Percentiles rank a stretch among this genome's conserved stretches.
Conservation (phyloP, 2,329 filamentous ascomycete species). For the Daldinia sp. region DNA sequence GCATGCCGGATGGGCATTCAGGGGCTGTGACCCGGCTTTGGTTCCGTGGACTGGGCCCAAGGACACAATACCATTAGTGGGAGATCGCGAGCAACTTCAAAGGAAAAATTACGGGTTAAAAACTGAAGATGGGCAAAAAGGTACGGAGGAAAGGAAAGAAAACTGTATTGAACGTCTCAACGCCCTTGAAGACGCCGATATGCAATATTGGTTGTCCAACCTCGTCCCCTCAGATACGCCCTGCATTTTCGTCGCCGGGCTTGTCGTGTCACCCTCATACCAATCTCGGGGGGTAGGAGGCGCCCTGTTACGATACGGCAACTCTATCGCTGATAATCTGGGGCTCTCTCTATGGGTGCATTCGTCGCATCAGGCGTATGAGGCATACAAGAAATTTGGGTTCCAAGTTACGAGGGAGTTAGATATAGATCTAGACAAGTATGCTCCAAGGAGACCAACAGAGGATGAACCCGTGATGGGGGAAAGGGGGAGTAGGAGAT, state of each 20-base stretch:
- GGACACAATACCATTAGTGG: conserved; percentile 15
- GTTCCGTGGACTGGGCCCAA: conserved; percentile 23
- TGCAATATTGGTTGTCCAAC: conserved; percentile 34
- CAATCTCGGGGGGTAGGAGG: conserved; percentile 35
- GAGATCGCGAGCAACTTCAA: neutral
- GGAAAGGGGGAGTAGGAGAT: conserved; percentile 22
- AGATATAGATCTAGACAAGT: conserved; percentile 39
- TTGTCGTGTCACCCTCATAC: conserved; percentile 30
- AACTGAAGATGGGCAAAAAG: neutral
- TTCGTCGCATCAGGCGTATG: conserved; percentile 41
- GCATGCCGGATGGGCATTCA: conserved; percentile 37
- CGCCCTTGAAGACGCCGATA: conserved; percentile 36
- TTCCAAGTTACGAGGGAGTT: conserved; percentile 33
- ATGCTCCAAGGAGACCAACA: conserved; percentile 34
- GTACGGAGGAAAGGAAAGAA: neutral
- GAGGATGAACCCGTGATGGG: conserved; percentile 35
- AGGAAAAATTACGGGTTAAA: neutral
- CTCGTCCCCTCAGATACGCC: conserved; percentile 26
- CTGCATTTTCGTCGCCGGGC: conserved; percentile 35
- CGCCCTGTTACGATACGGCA: conserved; percentile 34
- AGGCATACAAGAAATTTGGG: conserved; percentile 35
- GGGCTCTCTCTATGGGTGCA: conserved; percentile 37
- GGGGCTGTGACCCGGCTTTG: conserved; percentile 11
- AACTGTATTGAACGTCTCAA: conserved; percentile 37
- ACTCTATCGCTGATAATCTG: conserved; percentile 30